Percentiles rank a stretch among this genome's conserved stretches.
These are phyloP conservation scores for Leccinum subtestaceum DNA, from an alignment of 768 basidiomycete genomes.

Conservation along the genomic window DNA sequence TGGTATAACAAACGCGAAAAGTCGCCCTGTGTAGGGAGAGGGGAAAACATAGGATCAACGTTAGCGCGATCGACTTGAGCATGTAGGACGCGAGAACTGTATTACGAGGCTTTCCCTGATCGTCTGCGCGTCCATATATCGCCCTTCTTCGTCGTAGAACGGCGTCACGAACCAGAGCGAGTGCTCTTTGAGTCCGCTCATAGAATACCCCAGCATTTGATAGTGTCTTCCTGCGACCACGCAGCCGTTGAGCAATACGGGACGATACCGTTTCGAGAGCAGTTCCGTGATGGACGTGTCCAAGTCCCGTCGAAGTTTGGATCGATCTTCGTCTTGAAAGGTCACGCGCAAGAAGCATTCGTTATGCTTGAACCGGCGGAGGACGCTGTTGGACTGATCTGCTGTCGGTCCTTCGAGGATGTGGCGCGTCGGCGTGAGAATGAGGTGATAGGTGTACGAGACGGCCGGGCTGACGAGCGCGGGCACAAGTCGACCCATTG, in stretches of 20 bases:
- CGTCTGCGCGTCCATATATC: constrained; percentile 18
- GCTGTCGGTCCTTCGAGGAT: constrained; percentile 39
- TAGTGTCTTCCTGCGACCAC: constrained; percentile 43
- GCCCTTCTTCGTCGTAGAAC: constrained; percentile 33
- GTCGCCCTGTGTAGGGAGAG: constrained; percentile 33
- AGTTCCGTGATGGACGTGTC: constrained; percentile 31
- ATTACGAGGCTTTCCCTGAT: constrained; percentile 38
- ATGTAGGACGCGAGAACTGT: background rate
- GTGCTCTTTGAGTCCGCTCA: constrained; percentile 50
- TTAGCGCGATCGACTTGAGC: background rate
- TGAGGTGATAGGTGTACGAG: constrained; percentile 36
- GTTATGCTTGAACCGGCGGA: constrained; percentile 36
- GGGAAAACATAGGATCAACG: background rate
- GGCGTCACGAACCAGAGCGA: constrained; percentile 48
- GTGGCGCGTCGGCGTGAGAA: constrained; percentile 39
- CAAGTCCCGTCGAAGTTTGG: constrained; percentile 35
- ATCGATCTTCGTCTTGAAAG: constrained; percentile 46
- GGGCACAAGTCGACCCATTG: constrained; percentile 24
- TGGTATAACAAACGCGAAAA: constrained; percentile 35
- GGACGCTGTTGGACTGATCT: constrained; percentile 38
- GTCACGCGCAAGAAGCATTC: constrained; percentile 48
- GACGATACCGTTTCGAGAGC: constrained; percentile 35
- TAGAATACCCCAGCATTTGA: constrained; percentile 50
- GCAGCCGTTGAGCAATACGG: constrained; percentile 33
- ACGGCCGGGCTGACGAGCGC: constrained; percentile 18